Base-by-base conservation (phyloP, 2,329 filamentous ascomycete species). In the Alternaria solani region DNA sequence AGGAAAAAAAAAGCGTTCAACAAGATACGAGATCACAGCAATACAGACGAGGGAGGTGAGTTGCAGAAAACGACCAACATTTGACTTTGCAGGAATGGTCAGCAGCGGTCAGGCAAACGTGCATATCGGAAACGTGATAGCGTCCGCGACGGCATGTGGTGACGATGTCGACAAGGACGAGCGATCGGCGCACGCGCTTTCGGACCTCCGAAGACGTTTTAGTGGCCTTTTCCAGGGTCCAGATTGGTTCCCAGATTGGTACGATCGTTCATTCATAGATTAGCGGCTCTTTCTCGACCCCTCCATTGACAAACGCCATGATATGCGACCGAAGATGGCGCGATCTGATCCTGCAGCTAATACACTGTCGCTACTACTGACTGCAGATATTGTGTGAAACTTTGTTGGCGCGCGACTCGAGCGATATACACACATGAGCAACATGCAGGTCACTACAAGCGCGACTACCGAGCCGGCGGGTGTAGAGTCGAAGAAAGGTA, bases 401-500 rank as follows among this genome's bases (percentile, higher is more conserved):
- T 20, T 23, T 20, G 34, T 32, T 47, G 56, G 54, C 59, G 51
- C 25, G 20, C 39, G 41, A 42, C 11, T 20, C 38, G 12, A 36
- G 20, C 18, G 28, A 42, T 38, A 54, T 7, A 52, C 36, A 20
- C 26, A 9, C 5, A 44, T 23, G 20, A 16, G 9, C 18, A 36
- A 42, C 7, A 63, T 66, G 63, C 46, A 59, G 32, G 48, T 20
- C 23, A 38, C 51, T 34, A 42, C 53, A 25, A 46, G 32, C 20
- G 41, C 51, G 12, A 52, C 42, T 16, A 59, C 63, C 16, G 43
- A 57, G 39, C 47, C 64, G 9, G 68, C 67, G 47, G 71, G 68
- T 5, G 71, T 77, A 8, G 64, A 74, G 34, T 75, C 78, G 18
- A 80, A 76, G 64, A 80, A 76, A 76, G 80, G 80, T 74, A 59